Conservation (phyloP, 1,139 yeast genomes). For the Geotrichum europaeum region DNA sequence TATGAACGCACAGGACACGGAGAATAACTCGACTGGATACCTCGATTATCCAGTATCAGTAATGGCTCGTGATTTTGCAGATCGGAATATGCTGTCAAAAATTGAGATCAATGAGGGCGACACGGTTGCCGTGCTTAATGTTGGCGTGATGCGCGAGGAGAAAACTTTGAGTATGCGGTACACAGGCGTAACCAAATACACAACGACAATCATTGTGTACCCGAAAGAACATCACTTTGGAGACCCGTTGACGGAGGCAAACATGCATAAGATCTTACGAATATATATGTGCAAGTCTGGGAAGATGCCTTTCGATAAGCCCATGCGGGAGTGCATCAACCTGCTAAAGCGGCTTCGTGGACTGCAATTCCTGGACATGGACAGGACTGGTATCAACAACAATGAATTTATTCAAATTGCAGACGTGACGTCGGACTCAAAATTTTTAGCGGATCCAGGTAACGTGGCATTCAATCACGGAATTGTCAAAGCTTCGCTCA, state of each 20-base stretch:
- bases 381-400: neutral
- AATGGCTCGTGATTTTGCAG: neutral
- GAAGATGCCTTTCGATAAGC: neutral
- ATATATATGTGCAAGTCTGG: neutral
- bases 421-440: neutral
- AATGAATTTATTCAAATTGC: constrained; percentile 4
- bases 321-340: neutral
- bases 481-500: constrained; percentile 2
- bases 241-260: neutral
- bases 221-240: neutral
- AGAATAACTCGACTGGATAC: constrained; percentile 1
- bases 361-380: neutral
- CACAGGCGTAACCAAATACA: neutral
- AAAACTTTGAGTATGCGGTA: neutral
- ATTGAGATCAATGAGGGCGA: constrained; percentile 9
- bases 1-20: constrained; percentile 8
- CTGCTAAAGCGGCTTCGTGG: constrained; percentile 5
- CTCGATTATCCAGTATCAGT: constrained; percentile 8
- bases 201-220: neutral
- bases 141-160: neutral
- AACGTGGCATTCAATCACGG: neutral
- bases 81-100: neutral
- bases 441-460: neutral
- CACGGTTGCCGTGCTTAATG: neutral
- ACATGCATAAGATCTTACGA: neutral